Percentiles rank a stretch among this genome's conserved stretches.
Evolutionary conservation across 208 protist species (phyloP).

Genomic region (Zelonia costaricensis): DNA sequence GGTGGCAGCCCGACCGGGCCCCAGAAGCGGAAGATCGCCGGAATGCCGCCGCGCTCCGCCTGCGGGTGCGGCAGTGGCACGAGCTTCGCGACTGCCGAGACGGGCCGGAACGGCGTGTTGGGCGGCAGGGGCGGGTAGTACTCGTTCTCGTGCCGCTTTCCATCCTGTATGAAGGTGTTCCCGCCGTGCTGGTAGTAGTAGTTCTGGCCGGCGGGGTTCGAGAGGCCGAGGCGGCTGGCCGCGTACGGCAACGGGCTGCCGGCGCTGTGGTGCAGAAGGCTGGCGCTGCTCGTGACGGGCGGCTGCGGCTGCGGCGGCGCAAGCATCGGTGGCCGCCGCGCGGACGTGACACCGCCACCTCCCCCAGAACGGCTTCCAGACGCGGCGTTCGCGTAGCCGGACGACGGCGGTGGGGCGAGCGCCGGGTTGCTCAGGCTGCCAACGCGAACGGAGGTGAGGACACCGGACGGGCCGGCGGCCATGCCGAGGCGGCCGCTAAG

Average conservation of each 20-base stretch:
- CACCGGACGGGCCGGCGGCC: too few relatives aligned
- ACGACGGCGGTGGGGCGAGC: too few relatives aligned
- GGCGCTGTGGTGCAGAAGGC: background rate
- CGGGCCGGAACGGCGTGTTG: slow-evolving; percentile 13
- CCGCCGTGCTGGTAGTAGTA: slow-evolving; percentile 40
- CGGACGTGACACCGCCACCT: background rate
- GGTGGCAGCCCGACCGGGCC: slow-evolving; percentile 18
- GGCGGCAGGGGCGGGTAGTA: slow-evolving; percentile 44
- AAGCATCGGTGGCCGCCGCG: background rate
- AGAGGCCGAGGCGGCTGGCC: too few relatives aligned
- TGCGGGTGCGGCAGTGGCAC: slow-evolving; percentile 22
- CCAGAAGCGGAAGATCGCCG: slow-evolving; percentile 27
- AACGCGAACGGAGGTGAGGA: too few relatives aligned
- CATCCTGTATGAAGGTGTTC: slow-evolving; percentile 52
- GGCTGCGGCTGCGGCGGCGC: too few relatives aligned
- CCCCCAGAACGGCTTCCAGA: background rate
- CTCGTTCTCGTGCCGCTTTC: slow-evolving; percentile 43
- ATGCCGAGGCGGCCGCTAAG: background rate
- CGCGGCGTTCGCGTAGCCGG: too few relatives aligned
- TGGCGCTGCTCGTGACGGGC: too few relatives aligned
- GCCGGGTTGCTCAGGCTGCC: too few relatives aligned
- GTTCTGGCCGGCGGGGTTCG: slow-evolving; percentile 12
- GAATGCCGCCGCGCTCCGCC: slow-evolving; percentile 18
- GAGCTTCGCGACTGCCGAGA: slow-evolving; percentile 6
- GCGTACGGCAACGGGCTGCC: too few relatives aligned